These are phyloP conservation scores for Grammothele lineata DNA, from an alignment of 768 basidiomycete genomes.

Conservation along the genomic window DNA sequence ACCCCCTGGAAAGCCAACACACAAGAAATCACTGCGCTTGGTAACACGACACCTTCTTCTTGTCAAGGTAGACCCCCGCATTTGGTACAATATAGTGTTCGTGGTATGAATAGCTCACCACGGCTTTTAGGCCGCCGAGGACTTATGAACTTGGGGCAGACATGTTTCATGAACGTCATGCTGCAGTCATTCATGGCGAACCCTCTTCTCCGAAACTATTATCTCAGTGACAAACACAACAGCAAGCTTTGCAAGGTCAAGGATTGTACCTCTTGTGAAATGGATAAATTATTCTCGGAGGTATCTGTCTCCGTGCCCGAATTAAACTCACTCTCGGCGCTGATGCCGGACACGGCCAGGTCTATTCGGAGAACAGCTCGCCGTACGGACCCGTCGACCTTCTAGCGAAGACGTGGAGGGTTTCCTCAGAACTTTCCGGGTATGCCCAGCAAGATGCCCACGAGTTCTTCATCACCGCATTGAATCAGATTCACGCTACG, in stretches of 20 bases:
- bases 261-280: slow-evolving; percentile 87
- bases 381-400: slow-evolving; percentile 83
- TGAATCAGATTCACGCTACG: slow-evolving; percentile 84
- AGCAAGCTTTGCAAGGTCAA: slow-evolving; percentile 59
- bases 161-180: slow-evolving; percentile 91
- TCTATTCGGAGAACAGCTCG: slow-evolving; percentile 42
- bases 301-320: slow-evolving; percentile 32
- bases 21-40: slow-evolving; percentile 41
- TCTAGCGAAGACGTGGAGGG: slow-evolving; percentile 79
- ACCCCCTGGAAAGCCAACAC: slow-evolving; percentile 44
- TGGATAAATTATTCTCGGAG: slow-evolving; percentile 83
- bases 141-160: slow-evolving; percentile 84
- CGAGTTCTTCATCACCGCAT: slow-evolving; percentile 76
- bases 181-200: slow-evolving; percentile 89
- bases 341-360: slow-evolving; percentile 24
- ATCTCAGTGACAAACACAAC: slow-evolving; percentile 89
- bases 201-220: slow-evolving; percentile 84
- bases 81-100: neutral
- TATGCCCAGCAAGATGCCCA: slow-evolving; percentile 96
- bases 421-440: slow-evolving; percentile 76
- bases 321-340: neutral
- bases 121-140: slow-evolving; percentile 66
- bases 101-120: neutral
- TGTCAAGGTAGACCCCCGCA: slow-evolving; percentile 59
- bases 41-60: slow-evolving; percentile 47